phyloP scores from a whole-genome alignment of 768 basidiomycete genomes.

The Antrodiella citrinella region DNA sequence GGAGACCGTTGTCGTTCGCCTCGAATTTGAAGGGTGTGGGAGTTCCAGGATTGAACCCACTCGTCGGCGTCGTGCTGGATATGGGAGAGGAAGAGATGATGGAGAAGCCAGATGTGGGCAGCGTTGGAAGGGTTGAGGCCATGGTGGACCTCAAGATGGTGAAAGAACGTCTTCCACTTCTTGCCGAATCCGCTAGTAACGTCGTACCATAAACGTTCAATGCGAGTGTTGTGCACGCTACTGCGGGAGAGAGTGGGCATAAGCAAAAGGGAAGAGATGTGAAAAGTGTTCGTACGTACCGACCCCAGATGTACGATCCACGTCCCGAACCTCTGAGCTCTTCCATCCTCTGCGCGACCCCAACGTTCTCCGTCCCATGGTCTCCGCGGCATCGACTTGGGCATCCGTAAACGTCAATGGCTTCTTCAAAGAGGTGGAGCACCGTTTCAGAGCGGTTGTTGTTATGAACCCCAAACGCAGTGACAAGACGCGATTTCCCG shows the following conservation, averaged over 20 bases:
- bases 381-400: conserved; percentile 23
- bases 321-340: conserved; percentile 9
- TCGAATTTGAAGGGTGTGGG: conserved; percentile 19
- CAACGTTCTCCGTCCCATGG: conserved; percentile 23
- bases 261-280: background rate
- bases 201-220: conserved; percentile 33
- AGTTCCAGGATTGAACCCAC: conserved; percentile 30
- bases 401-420: conserved; percentile 9
- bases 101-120: conserved; percentile 33
- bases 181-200: conserved; percentile 27
- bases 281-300: conserved; percentile 15
- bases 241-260: conserved; percentile 11
- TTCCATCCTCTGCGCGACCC: conserved; percentile 19
- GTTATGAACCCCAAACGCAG: conserved; percentile 16
- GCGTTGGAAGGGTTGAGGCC: conserved; percentile 19
- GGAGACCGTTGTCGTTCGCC: conserved; percentile 11
- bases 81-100: conserved; percentile 26
- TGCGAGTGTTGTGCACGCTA: conserved; percentile 32
- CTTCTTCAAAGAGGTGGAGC: conserved; percentile 8
- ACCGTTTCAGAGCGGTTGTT: conserved; percentile 25
- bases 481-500: conserved; percentile 17
- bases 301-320: conserved; percentile 24
- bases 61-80: conserved; percentile 24
- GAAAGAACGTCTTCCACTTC: conserved; percentile 40
- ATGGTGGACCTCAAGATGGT: conserved; percentile 30